Conservation (phyloP, 257 asterid species). For the Paulownia fortunei region DNA sequence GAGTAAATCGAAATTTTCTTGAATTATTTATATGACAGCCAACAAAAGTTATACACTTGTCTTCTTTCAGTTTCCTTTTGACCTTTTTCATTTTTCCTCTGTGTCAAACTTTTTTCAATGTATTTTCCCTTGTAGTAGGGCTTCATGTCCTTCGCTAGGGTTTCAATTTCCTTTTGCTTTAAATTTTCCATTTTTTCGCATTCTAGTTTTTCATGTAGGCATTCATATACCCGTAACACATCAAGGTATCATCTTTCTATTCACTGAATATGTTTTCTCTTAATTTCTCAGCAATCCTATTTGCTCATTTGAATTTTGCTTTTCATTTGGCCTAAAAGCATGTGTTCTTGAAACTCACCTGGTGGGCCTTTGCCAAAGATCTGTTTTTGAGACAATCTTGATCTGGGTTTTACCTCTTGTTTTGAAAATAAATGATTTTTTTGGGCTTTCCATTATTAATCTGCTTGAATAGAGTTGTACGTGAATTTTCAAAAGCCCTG, state of each 20-base stretch:
- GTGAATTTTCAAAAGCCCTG: not conserved
- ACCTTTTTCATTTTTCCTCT: not conserved
- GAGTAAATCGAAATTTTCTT: not conserved
- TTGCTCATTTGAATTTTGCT: slow-evolving; percentile 18
- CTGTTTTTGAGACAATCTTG: slow-evolving; percentile 37
- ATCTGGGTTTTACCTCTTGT: slow-evolving; percentile 47
- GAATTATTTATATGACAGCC: slow-evolving; percentile 29
- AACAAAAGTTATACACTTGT: slow-evolving; percentile 34
- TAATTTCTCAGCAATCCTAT: slow-evolving; percentile 4
- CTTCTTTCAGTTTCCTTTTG: slow-evolving; percentile 6
- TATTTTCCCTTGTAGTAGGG: slow-evolving; percentile 8
- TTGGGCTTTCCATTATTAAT: slow-evolving; percentile 6
- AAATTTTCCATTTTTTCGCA: not conserved
- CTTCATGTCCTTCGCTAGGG: slow-evolving; percentile 38
- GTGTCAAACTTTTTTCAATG: slow-evolving; percentile 24
- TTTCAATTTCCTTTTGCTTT: slow-evolving; percentile 33
- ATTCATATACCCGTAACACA: slow-evolving; percentile 29
- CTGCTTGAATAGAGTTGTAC: slow-evolving; percentile 14
- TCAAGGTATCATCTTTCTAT: slow-evolving; percentile 47
- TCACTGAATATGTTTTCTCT: not conserved
- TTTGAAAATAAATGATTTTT: slow-evolving; percentile 13
- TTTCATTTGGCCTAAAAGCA: slow-evolving; percentile 6
- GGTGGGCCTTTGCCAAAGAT: slow-evolving; percentile 36
- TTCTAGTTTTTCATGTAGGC: slow-evolving; percentile 16
- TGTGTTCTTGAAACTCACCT: slow-evolving; percentile 19